Base-by-base conservation (phyloP, 148 eudicot genomes). In the Pharnaceum exiguum region DNA sequence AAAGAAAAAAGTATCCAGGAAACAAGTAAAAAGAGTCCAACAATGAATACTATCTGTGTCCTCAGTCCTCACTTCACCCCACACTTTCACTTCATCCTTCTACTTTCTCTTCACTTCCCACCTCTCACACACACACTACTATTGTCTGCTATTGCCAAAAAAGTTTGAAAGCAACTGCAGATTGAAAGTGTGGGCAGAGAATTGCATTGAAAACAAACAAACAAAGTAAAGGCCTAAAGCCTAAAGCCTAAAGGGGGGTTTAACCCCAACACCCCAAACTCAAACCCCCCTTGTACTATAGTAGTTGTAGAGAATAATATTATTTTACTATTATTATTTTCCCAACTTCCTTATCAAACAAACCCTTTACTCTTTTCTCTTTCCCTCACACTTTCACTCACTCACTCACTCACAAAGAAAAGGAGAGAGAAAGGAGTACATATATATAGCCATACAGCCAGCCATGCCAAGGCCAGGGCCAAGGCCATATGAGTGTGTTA, bases 401-500 rank as follows among this genome's bases (percentile, higher is more conserved):
- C 47, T 57, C 46, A 24, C 23, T 27, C 18, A 22, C 23, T 12
- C 31, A 48, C 8, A 35, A 6, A 26, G 30, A 42, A 11, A 29
- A 7, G 16, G 13, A 7, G 30, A 46, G 40, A 22, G 40, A 33
- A 56, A 6, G n/a, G n/a, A n/a, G n/a, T n/a, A n/a, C n/a, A n/a
- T n/a, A n/a, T n/a, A n/a, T n/a, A n/a, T n/a, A n/a, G n/a, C n/a
- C n/a, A n/a, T n/a, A n/a, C n/a, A n/a, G n/a, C n/a, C n/a, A n/a
- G n/a, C n/a, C n/a, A 86, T 90, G 97, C 95, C 95, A 5, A 83
- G 91, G 68, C 97, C 97, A 42, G 97, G 97, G 2, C 97, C 97
- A 5, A 86, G 97, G 46, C 90, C 95, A 5, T 90, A 82, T 69
- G 97, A 90, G 71, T 90, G 97, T 59, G 97, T 90, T 33, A 79